Base-by-base conservation (phyloP, 306 rosid genomes). In the Rosa lucieae region DNA sequence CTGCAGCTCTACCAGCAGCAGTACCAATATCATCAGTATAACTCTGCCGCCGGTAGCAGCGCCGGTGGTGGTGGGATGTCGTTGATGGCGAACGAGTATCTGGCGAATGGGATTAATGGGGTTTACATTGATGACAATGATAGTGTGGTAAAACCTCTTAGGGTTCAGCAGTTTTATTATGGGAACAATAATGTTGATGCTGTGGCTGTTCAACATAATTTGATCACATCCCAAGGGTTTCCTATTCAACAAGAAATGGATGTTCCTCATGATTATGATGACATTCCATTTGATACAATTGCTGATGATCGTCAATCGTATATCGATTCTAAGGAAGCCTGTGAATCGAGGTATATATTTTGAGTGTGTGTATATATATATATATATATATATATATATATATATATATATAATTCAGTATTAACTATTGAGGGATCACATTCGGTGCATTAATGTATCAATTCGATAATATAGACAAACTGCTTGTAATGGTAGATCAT, bases 301-400 rank as follows among this genome's bases (percentile, higher is more conserved):
- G 84, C 66, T 3, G 87, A 85, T 77, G 86, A 88, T 35, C 63
- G 77, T 5, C 84, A 76, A 32, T 79, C 83, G 5, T 79, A 39
- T 32, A 61, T 80, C 4, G 85, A 85, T 58, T 81, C 82, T 43
- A 79, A 76, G 47, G 89, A 78, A 29, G 72, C 78, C 20, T 83
- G 82, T 23, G 84, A 88, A 8, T 85, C 89, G 9, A 85, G 89
- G 89, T 88, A 73, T n/a, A 35, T 5, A 29, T 48, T 72, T 49
- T 4, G 75, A 72, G 44, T 48, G 37, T 32, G 3, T 32, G 0
- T 29, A 0, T 29, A 0, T 5, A 21, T n/a, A 0, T 23, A 18
- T 55, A 20, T n/a, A 26, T 26, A 26, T 26, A 26, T 26, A 26
- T 26, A 26, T 55, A 20, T n/a, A 26, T 26, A 26, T 26, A 26